Evolutionary conservation across 2,329 filamentous ascomycete genomes (phyloP).

Genomic region (Phyllosticta citribraziliensis): DNA sequence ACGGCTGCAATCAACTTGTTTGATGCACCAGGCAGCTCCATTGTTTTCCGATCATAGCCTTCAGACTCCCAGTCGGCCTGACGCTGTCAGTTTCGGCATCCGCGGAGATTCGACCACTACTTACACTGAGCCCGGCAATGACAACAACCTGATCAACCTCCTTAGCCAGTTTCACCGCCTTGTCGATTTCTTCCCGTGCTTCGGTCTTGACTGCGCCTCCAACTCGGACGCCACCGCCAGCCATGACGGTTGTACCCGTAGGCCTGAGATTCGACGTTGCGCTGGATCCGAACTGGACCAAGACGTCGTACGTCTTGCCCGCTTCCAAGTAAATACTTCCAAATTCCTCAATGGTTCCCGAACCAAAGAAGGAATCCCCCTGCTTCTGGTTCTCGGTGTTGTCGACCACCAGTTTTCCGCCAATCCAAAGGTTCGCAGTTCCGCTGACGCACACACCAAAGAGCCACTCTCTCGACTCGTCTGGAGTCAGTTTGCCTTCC

Average conservation of each 20-base stretch:
- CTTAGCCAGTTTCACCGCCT: constrained; percentile 14
- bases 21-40: constrained; percentile 46
- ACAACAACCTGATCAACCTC: constrained; percentile 57
- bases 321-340: constrained; percentile 47
- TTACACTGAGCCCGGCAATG: constrained; percentile 57
- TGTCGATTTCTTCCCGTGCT: constrained; percentile 16
- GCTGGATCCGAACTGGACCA: constrained; percentile 11
- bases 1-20: constrained; percentile 42
- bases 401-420: constrained; percentile 27
- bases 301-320: constrained; percentile 39
- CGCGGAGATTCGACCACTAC: constrained; percentile 17
- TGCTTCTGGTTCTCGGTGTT: constrained; percentile 40
- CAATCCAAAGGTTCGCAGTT: constrained; percentile 25
- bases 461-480: constrained; percentile 10
- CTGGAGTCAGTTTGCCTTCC: constrained; percentile 12
- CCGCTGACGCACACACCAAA: constrained; percentile 14
- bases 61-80: constrained; percentile 18
- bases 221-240: constrained; percentile 48
- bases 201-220: constrained; percentile 52
- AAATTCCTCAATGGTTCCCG: constrained; percentile 51
- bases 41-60: constrained; percentile 15
- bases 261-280: constrained; percentile 8
- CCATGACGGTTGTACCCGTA: constrained; percentile 9
- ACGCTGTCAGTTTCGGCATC: not conserved
- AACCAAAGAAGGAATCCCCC: constrained; percentile 55